phyloP scores from a whole-genome alignment of 345 rosid species.

The Trapa bicornis region DNA sequence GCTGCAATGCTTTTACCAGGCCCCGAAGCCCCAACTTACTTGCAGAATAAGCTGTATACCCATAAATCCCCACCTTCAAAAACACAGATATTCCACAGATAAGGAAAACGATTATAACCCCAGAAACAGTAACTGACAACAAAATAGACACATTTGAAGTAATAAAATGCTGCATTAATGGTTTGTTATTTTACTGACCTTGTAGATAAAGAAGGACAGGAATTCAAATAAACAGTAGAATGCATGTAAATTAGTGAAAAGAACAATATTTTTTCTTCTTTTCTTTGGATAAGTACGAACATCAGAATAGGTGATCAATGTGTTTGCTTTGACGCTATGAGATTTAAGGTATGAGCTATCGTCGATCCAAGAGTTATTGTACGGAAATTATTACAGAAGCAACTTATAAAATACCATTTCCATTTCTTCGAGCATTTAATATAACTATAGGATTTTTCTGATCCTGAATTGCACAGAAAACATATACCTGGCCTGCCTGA shows the following conservation, averaged over 20 bases:
- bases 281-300: too few species aligned
- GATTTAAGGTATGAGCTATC: background rate
- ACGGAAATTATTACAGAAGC: background rate
- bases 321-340: too few species aligned
- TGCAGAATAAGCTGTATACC: slow-evolving; percentile 80
- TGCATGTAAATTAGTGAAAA: too few species aligned
- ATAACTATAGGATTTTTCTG: background rate
- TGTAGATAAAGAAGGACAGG: too few species aligned
- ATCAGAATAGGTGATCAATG: too few species aligned
- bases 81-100: background rate
- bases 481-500: slow-evolving; percentile 74
- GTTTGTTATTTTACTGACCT: too few species aligned
- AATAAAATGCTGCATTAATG: background rate
- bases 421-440: background rate
- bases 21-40: slow-evolving; percentile 79
- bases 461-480: background rate
- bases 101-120: background rate
- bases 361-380: background rate
- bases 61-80: slow-evolving; percentile 64
- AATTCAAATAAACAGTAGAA: too few species aligned
- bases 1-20: slow-evolving; percentile 86
- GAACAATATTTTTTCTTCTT: too few species aligned
- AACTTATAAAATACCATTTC: background rate
- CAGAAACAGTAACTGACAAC: background rate
- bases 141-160: background rate